Evolutionary conservation across 129 eudicot species (phyloP), one percentile per base, ranked within the genome.

Genomic region (Artemisia tridentata): DNA sequence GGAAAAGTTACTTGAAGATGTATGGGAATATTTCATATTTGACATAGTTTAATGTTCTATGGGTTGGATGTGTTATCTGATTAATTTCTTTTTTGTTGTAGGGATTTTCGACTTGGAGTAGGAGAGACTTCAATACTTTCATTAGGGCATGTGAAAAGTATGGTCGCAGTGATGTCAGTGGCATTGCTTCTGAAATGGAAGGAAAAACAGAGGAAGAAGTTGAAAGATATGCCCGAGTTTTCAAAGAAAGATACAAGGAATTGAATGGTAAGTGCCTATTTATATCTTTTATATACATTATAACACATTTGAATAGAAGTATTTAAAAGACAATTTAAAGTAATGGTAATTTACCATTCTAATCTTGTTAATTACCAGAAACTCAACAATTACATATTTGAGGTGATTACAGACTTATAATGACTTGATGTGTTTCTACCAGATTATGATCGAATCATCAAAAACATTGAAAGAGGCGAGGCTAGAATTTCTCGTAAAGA

Each of bases 111-210:
- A 81, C 91, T 7, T 95, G 99, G 99, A 88, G 93, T 62, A 86
- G 92, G 75, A 90, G 88, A 79, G 99, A 95, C 78, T 95, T 90
- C 65, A 95, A 86, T 75, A 82, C 88, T 48, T 95, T 95, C 71
- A 83, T 90, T 45, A 84, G 99, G 86, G 99, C 99, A 53, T 95
- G 99, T 78, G 99, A 95, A 83, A 95, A 88, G 82, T 95, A 87
- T 72, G 99, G 99, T 0, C 84, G 99, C 65, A 73, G 75, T 75
- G 96, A 95, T 72, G 82, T 89, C 38, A 88, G 71, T 5, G 71
- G 89, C 77, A 95, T 95, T 82, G 97, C 88, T 71, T 74, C 84
- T 56, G 99, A 95, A 79, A 95, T 90, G 97, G 99, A 95, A 77
- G 97, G 99, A 29, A 95, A 95, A 75, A 58, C 97, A 59, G 90